Base-by-base conservation (phyloP, 768 basidiomycete genomes). In the Leccinum broughii region DNA sequence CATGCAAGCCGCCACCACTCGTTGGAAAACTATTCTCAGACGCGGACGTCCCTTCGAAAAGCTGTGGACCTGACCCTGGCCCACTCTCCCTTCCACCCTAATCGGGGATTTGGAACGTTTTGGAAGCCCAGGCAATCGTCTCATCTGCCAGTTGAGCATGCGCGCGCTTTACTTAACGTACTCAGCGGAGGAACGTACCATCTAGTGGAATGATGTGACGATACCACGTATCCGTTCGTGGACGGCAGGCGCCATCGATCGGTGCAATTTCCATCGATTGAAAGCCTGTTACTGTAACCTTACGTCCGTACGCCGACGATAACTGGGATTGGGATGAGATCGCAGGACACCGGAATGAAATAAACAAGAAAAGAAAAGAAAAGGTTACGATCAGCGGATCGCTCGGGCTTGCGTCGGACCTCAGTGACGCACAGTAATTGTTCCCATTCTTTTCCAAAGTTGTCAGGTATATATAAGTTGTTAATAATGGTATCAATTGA, bases 291-390 rank as follows among this genome's bases (percentile, higher is more conserved):
- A 35, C 35, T 14, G 0, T 35, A 11, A 46, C 11, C 10, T 46
- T 30, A 62, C 55, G 63, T 67, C 66, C 67, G 60, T 60, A 20
- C 67, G 53, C 58, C 64, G 65, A 58, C 68, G 67, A 64, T 48
- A 57, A 46, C 13, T 20, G 20, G n/a, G 44, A 46, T 46, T 46
- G 20, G n/a, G 17, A 20, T 20, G 41, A 44, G 44, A 46, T 46
- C 20, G n/a, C n/a, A 13, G 20, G 44, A 20, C 5, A 13, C 6
- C 20, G 20, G 20, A 46, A 46, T 11, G 44, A 46, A 46, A 22
- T 20, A 11, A 46, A 13, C 10, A 46, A 22, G 20, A 46, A 44
- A 20, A 20, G 35, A 13, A 55, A 22, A 57, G 20, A 54, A 24
- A 26, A 61, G 68, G 22, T 14, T 50, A 50, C 35, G 60, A 64